Evolutionary conservation across 208 protist species (phyloP).

Genomic region (Crithidia fasciculata): DNA sequence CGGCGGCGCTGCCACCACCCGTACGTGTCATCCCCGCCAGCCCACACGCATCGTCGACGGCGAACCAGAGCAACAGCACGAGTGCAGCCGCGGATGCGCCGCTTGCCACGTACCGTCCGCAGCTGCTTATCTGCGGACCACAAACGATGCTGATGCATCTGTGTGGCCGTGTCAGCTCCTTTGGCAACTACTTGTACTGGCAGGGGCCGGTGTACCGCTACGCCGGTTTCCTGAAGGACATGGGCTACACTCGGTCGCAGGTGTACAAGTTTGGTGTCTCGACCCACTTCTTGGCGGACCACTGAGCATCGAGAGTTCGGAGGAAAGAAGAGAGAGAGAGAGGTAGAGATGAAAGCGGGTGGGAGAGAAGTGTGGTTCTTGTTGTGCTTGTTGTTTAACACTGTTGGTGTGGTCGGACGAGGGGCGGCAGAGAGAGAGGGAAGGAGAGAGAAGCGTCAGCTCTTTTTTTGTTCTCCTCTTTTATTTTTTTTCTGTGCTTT

Average conservation of each 20-base stretch:
- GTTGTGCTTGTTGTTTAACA: not conserved
- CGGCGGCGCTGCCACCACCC: slow-evolving; percentile 52
- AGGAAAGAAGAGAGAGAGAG: too few species aligned
- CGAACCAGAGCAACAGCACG: not conserved
- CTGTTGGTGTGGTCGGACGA: not conserved
- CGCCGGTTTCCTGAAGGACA: slow-evolving; percentile 80
- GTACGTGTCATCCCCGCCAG: slow-evolving; percentile 18
- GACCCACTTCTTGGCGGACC: slow-evolving; percentile 74
- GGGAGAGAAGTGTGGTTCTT: not conserved
- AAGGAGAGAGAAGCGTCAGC: not conserved
- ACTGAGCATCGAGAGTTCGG: slow-evolving; percentile 31
- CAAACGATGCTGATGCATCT: slow-evolving; percentile 75
- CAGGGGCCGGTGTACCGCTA: slow-evolving; percentile 80
- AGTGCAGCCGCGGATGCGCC: not conserved
- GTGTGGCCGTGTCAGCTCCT: slow-evolving; percentile 70
- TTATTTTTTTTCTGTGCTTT: too few species aligned
- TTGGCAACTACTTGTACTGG: slow-evolving; percentile 76
- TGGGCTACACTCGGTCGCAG: slow-evolving; percentile 82
- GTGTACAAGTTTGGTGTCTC: slow-evolving; percentile 92
- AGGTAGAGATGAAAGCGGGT: not conserved
- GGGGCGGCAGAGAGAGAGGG: not conserved
- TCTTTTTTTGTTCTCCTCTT: too few species aligned
- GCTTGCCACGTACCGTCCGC: slow-evolving; percentile 40
- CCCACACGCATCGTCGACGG: not conserved
- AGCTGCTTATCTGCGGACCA: slow-evolving; percentile 81